Evolutionary conservation across 2,329 filamentous ascomycete genomes (phyloP).

Genomic region (Verticillium zaregamsianum): DNA sequence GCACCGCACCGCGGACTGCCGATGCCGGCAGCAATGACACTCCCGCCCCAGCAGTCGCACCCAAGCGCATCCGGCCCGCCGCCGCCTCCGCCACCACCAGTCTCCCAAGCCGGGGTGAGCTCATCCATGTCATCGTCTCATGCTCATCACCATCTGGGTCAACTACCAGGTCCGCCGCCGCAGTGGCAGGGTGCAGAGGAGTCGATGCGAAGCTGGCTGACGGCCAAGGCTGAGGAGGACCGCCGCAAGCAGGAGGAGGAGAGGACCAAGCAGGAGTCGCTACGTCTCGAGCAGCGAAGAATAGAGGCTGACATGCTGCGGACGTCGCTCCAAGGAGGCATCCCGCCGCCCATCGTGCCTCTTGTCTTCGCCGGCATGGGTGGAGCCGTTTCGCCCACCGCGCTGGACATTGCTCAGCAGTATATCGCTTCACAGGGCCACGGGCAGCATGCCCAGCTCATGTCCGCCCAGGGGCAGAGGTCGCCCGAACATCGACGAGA

Average conservation of each 20-base stretch:
- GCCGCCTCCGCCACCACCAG: conserved; percentile 11
- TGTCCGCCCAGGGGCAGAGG: conserved; percentile 43
- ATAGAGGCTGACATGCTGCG: conserved; percentile 70
- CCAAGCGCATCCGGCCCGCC: conserved; percentile 9
- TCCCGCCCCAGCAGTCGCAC: conserved; percentile 43
- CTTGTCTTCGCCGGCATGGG: conserved; percentile 71
- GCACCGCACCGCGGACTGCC: conserved; percentile 66
- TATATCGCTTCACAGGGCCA: conserved; percentile 50
- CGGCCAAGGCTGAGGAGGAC: conserved; percentile 70
- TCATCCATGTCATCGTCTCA: conserved; percentile 26
- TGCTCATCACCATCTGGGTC: conserved; percentile 37
- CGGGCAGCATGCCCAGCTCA: conserved; percentile 44
- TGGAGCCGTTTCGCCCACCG: conserved; percentile 56
- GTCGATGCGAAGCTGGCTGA: conserved; percentile 67
- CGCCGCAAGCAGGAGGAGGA: conserved; percentile 71
- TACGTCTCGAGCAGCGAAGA: conserved; percentile 67
- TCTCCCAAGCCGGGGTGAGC: conserved; percentile 22
- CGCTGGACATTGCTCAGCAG: conserved; percentile 66
- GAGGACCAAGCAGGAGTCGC: conserved; percentile 57
- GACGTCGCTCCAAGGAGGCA: conserved; percentile 63
- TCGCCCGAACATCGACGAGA: conserved; percentile 55
- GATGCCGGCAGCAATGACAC: conserved; percentile 61
- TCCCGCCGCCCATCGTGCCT: conserved; percentile 71
- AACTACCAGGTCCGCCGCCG: conserved; percentile 59
- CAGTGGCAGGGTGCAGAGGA: conserved; percentile 67